phyloP scores from a whole-genome alignment of 1,139 yeast genomes.

The Hemisphaericaspora lyxosophila region DNA sequence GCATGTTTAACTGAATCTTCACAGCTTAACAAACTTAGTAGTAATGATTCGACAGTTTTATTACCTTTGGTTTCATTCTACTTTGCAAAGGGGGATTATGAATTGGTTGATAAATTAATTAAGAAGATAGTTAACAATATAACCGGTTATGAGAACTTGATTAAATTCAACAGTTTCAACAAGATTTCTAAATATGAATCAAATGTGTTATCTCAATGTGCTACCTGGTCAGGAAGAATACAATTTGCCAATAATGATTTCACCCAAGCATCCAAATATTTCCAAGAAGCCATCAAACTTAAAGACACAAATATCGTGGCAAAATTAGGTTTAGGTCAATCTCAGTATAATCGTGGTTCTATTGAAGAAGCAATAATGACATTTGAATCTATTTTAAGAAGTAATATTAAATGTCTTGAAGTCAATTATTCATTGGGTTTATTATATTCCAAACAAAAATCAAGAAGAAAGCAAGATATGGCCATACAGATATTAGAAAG shows the following conservation, averaged over 20 bases:
- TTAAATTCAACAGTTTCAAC: conserved; percentile 18
- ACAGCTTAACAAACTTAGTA: conserved; percentile 24
- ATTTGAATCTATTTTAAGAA: conserved; percentile 70
- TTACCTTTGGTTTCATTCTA: conserved; percentile 52
- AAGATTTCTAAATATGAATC: conserved; percentile 31
- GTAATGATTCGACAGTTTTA: conserved; percentile 40
- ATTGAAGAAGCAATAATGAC: conserved; percentile 83
- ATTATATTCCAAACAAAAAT: conserved; percentile 56
- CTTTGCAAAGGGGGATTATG: conserved; percentile 60
- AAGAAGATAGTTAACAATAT: conserved; percentile 45
- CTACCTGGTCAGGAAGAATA: conserved; percentile 85
- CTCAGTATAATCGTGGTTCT: conserved; percentile 73
- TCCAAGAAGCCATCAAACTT: conserved; percentile 67
- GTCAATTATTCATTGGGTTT: conserved; percentile 75
- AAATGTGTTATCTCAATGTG: conserved; percentile 66
- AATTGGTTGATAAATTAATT: conserved; percentile 57
- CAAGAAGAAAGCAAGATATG: conserved; percentile 39
- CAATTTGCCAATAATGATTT: conserved; percentile 59
- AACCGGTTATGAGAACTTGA: conserved; percentile 18
- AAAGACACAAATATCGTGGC: conserved; percentile 67
- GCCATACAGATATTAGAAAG: conserved; percentile 71
- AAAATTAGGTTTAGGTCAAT: conserved; percentile 81
- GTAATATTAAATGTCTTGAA: conserved; percentile 71
- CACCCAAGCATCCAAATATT: conserved; percentile 67
- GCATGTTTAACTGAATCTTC: conserved; percentile 40